Evolutionary conservation across 768 basidiomycete species (phyloP).

Genomic region (Podaxis sp.): DNA sequence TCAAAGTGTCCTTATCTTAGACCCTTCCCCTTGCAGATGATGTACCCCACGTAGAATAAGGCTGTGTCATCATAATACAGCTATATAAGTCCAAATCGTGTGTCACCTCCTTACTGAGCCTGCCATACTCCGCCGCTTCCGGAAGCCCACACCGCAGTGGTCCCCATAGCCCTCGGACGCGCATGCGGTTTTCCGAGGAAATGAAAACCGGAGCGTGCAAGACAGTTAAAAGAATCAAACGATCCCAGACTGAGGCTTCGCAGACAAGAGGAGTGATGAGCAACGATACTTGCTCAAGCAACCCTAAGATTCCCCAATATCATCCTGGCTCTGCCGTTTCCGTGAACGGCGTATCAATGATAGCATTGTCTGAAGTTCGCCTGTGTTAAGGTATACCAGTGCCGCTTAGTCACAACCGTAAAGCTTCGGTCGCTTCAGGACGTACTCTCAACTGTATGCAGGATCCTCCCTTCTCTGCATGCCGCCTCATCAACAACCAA

Average conservation of each 20-base stretch:
- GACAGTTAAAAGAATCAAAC: not conserved
- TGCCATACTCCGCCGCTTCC: not conserved
- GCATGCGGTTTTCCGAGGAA: not conserved
- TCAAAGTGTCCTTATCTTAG: not conserved
- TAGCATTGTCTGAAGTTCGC: slow-evolving; percentile 5
- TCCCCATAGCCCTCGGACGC: not conserved
- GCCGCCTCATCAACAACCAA: not conserved
- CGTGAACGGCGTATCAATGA: not conserved
- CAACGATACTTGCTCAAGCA: not conserved
- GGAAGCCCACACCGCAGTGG: not conserved
- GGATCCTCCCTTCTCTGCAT: not conserved
- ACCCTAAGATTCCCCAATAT: not conserved
- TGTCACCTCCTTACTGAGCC: not conserved
- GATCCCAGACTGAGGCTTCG: not conserved
- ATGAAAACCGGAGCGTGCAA: not conserved
- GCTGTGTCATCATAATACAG: not conserved
- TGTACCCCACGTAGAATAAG: not conserved
- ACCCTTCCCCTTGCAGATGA: not conserved
- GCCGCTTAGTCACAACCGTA: not conserved
- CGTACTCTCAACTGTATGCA: slow-evolving; percentile 6
- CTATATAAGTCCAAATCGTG: not conserved
- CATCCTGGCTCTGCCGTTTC: not conserved
- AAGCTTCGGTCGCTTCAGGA: not conserved
- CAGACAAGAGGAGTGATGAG: not conserved
- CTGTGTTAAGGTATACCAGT: not conserved